These are phyloP conservation scores for Quaeritorhiza haematococci DNA, from an alignment of 371 early-diverging fungal genomes.

Conservation along the genomic window DNA sequence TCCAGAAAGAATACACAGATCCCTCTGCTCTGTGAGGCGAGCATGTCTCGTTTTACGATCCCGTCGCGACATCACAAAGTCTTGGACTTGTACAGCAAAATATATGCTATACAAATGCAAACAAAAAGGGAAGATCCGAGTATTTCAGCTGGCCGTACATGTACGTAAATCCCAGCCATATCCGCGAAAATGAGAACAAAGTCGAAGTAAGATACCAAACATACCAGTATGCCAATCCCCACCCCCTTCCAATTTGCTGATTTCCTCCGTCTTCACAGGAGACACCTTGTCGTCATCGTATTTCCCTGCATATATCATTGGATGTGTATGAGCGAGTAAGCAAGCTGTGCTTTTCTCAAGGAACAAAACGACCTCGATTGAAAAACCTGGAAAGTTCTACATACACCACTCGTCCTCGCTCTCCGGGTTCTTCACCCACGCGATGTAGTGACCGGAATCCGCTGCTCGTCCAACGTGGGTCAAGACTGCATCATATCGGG, in stretches of 20 bases:
- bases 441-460: conserved; percentile 89
- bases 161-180: not conserved
- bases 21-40: too few species aligned
- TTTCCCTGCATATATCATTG: conserved; percentile 42
- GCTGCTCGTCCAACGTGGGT: conserved; percentile 84
- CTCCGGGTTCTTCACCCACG: conserved; percentile 34
- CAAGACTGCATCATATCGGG: conserved; percentile 66
- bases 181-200: conserved; percentile 5
- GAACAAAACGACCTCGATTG: not conserved
- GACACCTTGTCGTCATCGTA: conserved; percentile 95
- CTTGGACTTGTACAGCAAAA: conserved; percentile 25
- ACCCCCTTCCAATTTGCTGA: conserved; percentile 87
- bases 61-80: too few species aligned
- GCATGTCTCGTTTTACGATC: too few species aligned
- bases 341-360: too few species aligned
- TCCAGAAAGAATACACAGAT: too few species aligned
- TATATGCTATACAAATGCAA: conserved; percentile 14
- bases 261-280: conserved; percentile 75
- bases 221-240: conserved; percentile 48
- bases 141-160: conserved; percentile 1
- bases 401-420: conserved; percentile 34
- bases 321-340: not conserved
- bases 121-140: too few species aligned
- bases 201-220: not conserved
- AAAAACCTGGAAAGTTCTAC: conserved; percentile 11